phyloP scores from a whole-genome alignment of 1,284 basidiomycete species.

The Cryptococcus hybrid region DNA sequence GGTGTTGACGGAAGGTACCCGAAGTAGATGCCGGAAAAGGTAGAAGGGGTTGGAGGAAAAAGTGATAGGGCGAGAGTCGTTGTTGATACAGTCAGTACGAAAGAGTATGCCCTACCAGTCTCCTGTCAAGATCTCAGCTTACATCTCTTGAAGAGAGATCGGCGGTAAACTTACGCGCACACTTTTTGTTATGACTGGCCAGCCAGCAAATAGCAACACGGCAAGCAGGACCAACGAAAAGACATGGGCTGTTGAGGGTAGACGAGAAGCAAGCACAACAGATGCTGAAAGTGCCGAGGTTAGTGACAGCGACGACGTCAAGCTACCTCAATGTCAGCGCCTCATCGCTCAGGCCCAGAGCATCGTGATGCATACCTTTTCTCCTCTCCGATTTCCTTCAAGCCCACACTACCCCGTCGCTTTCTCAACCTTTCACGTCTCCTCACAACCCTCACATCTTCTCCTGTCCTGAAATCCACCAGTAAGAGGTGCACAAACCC shows the following conservation, averaged over 20 bases:
- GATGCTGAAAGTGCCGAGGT: conserved; percentile 93
- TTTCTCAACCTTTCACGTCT: conserved; percentile 9
- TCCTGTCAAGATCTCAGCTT: conserved; percentile 11
- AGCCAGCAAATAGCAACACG: conserved; percentile 78
- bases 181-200: conserved; percentile 75
- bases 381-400: conserved; percentile 7
- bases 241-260: conserved; percentile 77
- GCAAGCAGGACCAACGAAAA: conserved; percentile 88
- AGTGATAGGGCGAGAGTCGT: conserved; percentile 31
- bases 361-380: conserved; percentile 7
- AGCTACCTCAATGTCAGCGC: conserved; percentile 51
- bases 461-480: conserved; percentile 61
- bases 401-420: conserved; percentile 6
- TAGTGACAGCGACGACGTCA: conserved; percentile 86
- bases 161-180: conserved; percentile 61
- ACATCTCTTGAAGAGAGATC: too few species aligned
- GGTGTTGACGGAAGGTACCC: conserved; percentile 14
- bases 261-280: conserved; percentile 88
- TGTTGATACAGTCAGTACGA: conserved; percentile 32
- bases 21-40: background rate
- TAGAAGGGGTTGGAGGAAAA: conserved; percentile 12
- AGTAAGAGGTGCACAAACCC: conserved; percentile 64
- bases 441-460: conserved; percentile 30
- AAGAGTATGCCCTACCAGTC: conserved; percentile 31
- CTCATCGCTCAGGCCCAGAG: background rate